Percentiles rank a stretch among this genome's conserved stretches.
Evolutionary conservation across 495 filamentous ascomycete genomes (phyloP).

Genomic region (Penicillium cataractarum): DNA sequence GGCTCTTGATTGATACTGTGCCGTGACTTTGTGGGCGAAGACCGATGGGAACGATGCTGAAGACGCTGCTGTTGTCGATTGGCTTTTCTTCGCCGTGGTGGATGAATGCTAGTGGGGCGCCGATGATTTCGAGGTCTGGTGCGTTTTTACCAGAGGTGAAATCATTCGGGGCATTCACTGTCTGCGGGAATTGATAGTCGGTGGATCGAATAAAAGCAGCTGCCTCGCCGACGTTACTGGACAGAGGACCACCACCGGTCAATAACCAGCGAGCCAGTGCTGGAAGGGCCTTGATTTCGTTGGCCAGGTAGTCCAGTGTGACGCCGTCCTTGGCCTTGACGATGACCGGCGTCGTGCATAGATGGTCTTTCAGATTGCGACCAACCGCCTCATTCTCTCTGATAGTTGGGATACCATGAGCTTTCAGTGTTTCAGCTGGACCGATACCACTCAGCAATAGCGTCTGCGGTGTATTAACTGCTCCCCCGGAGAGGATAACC

Average conservation of each 20-base stretch:
- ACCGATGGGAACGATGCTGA: slow-evolving; percentile 20
- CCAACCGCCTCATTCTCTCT: slow-evolving; percentile 18
- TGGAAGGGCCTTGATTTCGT: slow-evolving; percentile 19
- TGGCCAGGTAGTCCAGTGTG: slow-evolving; percentile 28
- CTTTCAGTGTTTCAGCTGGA: neutral
- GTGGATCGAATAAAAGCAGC: slow-evolving; percentile 25
- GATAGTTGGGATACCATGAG: neutral
- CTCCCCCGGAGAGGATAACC: neutral
- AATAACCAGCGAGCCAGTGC: slow-evolving; percentile 25
- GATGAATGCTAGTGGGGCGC: slow-evolving; percentile 27
- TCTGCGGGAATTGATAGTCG: slow-evolving; percentile 16
- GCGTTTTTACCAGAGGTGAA: slow-evolving; percentile 16
- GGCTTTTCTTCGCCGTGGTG: slow-evolving; percentile 28
- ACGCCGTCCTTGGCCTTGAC: slow-evolving; percentile 25
- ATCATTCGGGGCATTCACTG: slow-evolving; percentile 7
- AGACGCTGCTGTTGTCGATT: slow-evolving; percentile 17
- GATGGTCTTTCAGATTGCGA: slow-evolving; percentile 26
- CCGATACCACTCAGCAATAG: slow-evolving; percentile 3
- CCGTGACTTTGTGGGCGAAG: slow-evolving; percentile 28
- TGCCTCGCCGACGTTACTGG: slow-evolving; percentile 29
- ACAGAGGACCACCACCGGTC: slow-evolving; percentile 23
- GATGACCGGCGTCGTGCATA: slow-evolving; percentile 24
- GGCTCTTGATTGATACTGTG: slow-evolving; percentile 23
- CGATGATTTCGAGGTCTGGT: slow-evolving; percentile 30
- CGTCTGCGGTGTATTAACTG: neutral